Evolutionary conservation across 768 basidiomycete species (phyloP).

Genomic region (Suillus occidentalis): DNA sequence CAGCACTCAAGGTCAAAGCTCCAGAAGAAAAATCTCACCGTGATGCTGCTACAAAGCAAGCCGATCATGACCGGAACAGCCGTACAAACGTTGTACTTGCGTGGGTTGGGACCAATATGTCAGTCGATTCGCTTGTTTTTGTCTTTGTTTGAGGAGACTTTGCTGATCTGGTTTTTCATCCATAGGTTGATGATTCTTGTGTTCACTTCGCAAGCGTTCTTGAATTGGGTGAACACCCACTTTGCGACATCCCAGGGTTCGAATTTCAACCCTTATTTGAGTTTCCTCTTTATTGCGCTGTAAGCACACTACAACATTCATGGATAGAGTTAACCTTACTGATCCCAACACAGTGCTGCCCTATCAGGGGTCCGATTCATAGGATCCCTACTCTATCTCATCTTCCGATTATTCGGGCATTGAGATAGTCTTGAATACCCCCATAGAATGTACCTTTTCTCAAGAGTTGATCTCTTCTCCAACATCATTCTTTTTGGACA

Average conservation of each 20-base stretch:
- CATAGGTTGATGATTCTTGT: constrained; percentile 65
- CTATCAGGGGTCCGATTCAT: constrained; percentile 79
- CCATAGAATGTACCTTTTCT: background rate
- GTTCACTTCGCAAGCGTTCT: constrained; percentile 78
- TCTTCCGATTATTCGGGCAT: constrained; percentile 67
- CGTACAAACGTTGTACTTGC: constrained; percentile 82
- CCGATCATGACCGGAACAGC: constrained; percentile 82
- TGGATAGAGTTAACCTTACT: background rate
- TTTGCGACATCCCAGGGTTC: constrained; percentile 49
- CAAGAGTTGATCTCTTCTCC: constrained; percentile 1
- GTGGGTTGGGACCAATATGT: constrained; percentile 88
- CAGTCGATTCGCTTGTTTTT: constrained; percentile 27
- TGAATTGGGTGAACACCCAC: constrained; percentile 65
- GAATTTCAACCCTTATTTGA: constrained; percentile 87
- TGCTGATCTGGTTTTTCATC: background rate
- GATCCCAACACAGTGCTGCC: constrained; percentile 52
- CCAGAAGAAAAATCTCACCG: constrained; percentile 80
- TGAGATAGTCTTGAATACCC: background rate
- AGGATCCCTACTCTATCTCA: constrained; percentile 76
- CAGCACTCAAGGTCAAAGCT: constrained; percentile 64
- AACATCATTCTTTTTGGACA: background rate
- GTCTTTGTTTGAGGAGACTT: constrained; percentile 4
- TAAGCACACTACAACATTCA: constrained; percentile 24
- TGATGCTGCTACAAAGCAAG: constrained; percentile 85
- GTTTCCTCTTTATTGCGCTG: constrained; percentile 74